phyloP scores from a whole-genome alignment of 2,329 filamentous ascomycete genomes.

The Alternaria angustiovoidea region DNA sequence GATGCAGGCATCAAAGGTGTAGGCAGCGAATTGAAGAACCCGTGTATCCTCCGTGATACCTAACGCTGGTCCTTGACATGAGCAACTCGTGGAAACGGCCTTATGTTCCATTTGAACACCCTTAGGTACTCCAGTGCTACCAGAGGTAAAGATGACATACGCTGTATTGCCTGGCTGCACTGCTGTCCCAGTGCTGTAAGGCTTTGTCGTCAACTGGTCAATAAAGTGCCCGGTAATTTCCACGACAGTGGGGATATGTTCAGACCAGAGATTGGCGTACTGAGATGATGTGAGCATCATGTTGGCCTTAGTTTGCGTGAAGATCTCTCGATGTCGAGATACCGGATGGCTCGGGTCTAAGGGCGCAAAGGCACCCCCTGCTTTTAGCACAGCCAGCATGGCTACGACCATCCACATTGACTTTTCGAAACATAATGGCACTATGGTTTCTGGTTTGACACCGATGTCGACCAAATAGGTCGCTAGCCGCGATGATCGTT shows the following conservation, averaged over 20 bases:
- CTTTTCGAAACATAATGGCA: slow-evolving; percentile 42
- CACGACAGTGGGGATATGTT: no score
- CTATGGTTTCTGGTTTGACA: slow-evolving; percentile 16
- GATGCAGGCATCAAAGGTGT: slow-evolving; percentile 34
- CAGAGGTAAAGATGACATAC: slow-evolving; percentile 66
- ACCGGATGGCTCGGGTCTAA: slow-evolving; percentile 41
- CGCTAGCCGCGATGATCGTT: slow-evolving; percentile 13
- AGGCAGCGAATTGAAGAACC: slow-evolving; percentile 40
- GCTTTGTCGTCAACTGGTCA: no score
- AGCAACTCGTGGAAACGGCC: slow-evolving; percentile 50
- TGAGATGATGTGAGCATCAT: not conserved
- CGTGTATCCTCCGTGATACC: not conserved
- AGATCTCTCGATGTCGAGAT: not conserved
- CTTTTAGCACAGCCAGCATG: slow-evolving; percentile 54
- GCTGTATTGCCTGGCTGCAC: not conserved
- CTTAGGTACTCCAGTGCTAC: slow-evolving; percentile 55
- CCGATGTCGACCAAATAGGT: slow-evolving; percentile 13
- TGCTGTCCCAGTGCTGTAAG: no score
- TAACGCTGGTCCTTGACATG: not conserved
- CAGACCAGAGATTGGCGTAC: no score
- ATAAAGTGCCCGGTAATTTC: no score
- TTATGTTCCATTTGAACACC: slow-evolving; percentile 68
- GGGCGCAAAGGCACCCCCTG: slow-evolving; percentile 36
- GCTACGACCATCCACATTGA: slow-evolving; percentile 39
- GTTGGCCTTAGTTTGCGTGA: not conserved